Base-by-base conservation (phyloP, 2,329 filamentous ascomycete species). In the Pseudogymnoascus sp. region DNA sequence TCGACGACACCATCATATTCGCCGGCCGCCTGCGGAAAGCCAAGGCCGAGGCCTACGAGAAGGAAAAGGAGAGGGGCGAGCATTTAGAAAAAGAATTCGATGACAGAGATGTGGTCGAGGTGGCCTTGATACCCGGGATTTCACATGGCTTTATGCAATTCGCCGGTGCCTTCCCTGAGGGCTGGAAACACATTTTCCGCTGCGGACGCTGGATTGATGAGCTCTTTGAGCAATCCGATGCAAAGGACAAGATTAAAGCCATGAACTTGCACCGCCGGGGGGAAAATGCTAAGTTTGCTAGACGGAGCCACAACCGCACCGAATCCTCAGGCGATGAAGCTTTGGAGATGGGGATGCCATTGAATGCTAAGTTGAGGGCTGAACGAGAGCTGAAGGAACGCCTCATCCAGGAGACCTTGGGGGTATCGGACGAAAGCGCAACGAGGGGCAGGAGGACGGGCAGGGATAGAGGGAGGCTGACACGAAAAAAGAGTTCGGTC, bases 1-100 rank as follows among this genome's bases (percentile, higher is more conserved):
- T 97, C 0, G 94, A 99, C 71, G 94, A 99, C 72, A 99, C 94
- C 0, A 91, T 97, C 57, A 92, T 99, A 64, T 97, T 99, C 70
- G 92, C 94, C 0, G 94, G 93, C 0, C 80, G 93, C 0, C 74
- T 99, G n/a, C 81, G 92, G 5, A 85, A 92, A 64, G 90, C 92
- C 1, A 96, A 87, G 70, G 82, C 84, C 17, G 80, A 80, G 0
- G 76, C 75, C 62, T 73, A 77, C 58, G 74, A 79, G 7, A 76
- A 66, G 2, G 63, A 87, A 66, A 72, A 82, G 3, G 80, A 82
- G 64, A 81, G 61, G 78, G 76, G 71, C 83, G 75, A 72, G 77
- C 68, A 40, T 26, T 74, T 76, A 36, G 77, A 74, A 33, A 83
- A 76, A 4, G 74, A 79, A 7, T 93, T 92, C 67, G 79, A 89